phyloP scores from a whole-genome alignment of 257 asterid genomes.

The Nicotiana tabacum region DNA sequence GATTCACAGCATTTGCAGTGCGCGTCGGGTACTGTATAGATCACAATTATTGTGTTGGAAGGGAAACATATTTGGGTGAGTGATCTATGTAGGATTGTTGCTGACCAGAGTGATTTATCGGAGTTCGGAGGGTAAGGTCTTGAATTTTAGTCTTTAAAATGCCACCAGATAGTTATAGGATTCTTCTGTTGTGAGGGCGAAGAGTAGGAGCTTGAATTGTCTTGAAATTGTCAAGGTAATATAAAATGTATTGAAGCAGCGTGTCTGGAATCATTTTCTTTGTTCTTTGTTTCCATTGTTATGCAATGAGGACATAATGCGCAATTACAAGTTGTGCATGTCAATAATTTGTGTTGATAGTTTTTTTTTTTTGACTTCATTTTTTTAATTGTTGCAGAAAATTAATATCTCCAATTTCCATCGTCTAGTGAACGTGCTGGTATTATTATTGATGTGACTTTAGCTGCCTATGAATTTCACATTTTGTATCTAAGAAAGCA shows the following conservation, averaged over 20 bases:
- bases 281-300: not conserved
- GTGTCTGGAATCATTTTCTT: not conserved
- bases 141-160: not conserved
- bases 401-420: not conserved
- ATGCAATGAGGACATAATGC: not conserved
- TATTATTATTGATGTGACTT: constrained; percentile 7
- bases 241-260: not conserved
- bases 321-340: not conserved
- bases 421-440: constrained; percentile 13
- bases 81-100: not conserved
- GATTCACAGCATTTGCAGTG: constrained; percentile 1
- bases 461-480: constrained; percentile 16
- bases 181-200: not conserved
- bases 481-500: constrained; percentile 36
- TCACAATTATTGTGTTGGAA: not conserved
- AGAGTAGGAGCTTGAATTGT: not conserved
- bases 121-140: not conserved
- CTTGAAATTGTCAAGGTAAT: not conserved
- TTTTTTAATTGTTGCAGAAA: not conserved
- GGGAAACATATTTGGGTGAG: not conserved
- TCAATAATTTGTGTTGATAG: not conserved
- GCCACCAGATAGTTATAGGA: not conserved
- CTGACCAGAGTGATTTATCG: not conserved
- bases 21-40: not conserved
- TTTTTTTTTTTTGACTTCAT: constrained; percentile 1